Evolutionary conservation across 768 basidiomycete species (phyloP).

Genomic region (Podaxis sp.): DNA sequence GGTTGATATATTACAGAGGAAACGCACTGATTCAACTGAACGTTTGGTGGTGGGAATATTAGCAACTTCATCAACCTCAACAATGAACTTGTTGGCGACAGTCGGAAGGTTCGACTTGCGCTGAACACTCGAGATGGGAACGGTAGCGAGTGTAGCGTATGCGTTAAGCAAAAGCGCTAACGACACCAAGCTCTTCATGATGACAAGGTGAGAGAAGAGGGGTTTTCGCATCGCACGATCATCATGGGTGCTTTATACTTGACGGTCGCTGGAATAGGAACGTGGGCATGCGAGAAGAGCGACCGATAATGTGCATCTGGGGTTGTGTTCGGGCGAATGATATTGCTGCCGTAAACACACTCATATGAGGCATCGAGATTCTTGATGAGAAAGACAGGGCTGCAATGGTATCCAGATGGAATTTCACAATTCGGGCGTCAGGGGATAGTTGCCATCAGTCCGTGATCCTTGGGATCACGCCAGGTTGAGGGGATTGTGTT

Average conservation of each 20-base stretch:
- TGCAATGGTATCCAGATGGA: too few relatives aligned
- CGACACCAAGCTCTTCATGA: slow-evolving; percentile 35
- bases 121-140: slow-evolving; percentile 39
- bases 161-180: slow-evolving; percentile 29
- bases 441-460: neutral
- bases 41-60: slow-evolving; percentile 37
- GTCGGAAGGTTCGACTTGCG: slow-evolving; percentile 35
- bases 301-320: neutral
- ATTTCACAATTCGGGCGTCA: neutral
- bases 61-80: slow-evolving; percentile 49
- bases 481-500: neutral
- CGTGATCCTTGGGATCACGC: neutral
- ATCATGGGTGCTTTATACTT: slow-evolving; percentile 5
- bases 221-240: neutral
- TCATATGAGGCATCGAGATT: neutral
- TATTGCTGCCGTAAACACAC: neutral
- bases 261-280: neutral
- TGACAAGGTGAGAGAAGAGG: slow-evolving; percentile 9
- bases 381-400: slow-evolving; percentile 1
- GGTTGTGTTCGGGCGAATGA: neutral
- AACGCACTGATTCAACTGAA: slow-evolving; percentile 28
- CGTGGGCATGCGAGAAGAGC: slow-evolving; percentile 2
- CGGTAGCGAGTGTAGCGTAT: slow-evolving; percentile 26
- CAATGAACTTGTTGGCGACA: slow-evolving; percentile 54
- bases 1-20: neutral